Evolutionary conservation across 352 stramenopile species (phyloP).

Genomic region (Phytophthora pini): DNA sequence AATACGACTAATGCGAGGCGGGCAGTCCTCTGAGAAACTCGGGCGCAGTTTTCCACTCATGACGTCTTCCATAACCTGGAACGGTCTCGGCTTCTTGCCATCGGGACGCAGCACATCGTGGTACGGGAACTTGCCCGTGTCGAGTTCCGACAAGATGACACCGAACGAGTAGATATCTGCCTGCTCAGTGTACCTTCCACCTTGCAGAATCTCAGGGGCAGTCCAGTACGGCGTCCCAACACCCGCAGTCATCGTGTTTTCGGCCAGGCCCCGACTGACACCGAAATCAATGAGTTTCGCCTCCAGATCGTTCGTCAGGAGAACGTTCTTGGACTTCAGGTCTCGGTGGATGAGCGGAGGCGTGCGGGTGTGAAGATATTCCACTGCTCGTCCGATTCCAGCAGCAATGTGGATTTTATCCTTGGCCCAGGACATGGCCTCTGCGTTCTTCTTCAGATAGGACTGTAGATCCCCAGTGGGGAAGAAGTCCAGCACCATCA

Average conservation of each 20-base stretch:
- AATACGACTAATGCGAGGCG: slow-evolving; percentile 35
- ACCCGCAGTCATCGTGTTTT: slow-evolving; percentile 26
- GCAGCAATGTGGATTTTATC: slow-evolving; percentile 39
- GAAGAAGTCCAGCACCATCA: slow-evolving; percentile 48
- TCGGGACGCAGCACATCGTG: slow-evolving; percentile 16
- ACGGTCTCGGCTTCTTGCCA: slow-evolving; percentile 35
- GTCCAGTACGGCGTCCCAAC: slow-evolving; percentile 36
- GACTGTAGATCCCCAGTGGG: slow-evolving; percentile 40
- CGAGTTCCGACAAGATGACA: slow-evolving; percentile 41
- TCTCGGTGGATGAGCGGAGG: slow-evolving; percentile 34
- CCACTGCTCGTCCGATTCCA: slow-evolving; percentile 35
- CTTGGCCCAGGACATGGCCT: slow-evolving; percentile 20
- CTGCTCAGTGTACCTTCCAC: slow-evolving; percentile 24
- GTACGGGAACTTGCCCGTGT: slow-evolving; percentile 33
- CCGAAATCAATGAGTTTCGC: slow-evolving; percentile 59
- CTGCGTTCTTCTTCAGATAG: slow-evolving; percentile 29
- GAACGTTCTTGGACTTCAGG: slow-evolving; percentile 45
- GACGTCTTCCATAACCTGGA: slow-evolving; percentile 42
- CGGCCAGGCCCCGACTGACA: slow-evolving; percentile 19
- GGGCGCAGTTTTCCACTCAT: slow-evolving; percentile 46
- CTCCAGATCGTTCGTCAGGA: slow-evolving; percentile 68
- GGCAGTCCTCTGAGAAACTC: slow-evolving; percentile 45
- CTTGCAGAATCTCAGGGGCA: slow-evolving; percentile 36
- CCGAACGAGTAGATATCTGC: slow-evolving; percentile 50
- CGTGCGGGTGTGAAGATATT: slow-evolving; percentile 29